Conservation (phyloP, 768 basidiomycete species). For the Rhizopogon salebrosus region DNA sequence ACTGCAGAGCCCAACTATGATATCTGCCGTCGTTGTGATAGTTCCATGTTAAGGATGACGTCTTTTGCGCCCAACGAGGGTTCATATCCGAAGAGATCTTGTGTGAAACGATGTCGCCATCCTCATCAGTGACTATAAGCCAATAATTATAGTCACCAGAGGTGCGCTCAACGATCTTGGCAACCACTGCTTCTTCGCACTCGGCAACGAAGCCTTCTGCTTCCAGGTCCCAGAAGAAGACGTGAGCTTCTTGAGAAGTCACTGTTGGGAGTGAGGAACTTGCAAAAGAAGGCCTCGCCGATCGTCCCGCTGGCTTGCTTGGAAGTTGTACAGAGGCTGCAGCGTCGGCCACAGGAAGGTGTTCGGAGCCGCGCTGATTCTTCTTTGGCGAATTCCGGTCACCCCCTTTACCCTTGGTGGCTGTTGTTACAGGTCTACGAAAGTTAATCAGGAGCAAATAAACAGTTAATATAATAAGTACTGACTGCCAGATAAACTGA, state of each 20-base stretch:
- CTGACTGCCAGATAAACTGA: constrained; percentile 80
- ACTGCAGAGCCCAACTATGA: constrained; percentile 82
- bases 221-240: constrained; percentile 60
- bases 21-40: constrained; percentile 51
- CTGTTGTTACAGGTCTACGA: constrained; percentile 19
- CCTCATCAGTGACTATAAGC: constrained; percentile 48
- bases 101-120: constrained; percentile 54
- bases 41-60: constrained; percentile 86
- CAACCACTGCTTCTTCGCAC: constrained; percentile 48
- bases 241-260: constrained; percentile 42
- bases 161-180: constrained; percentile 45
- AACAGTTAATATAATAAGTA: constrained; percentile 11
- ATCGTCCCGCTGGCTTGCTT: constrained; percentile 9
- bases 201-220: constrained; percentile 38
- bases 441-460: background rate
- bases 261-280: constrained; percentile 20
- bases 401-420: constrained; percentile 12
- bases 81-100: constrained; percentile 65
- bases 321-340: constrained; percentile 5
- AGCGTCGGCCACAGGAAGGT: constrained; percentile 5
- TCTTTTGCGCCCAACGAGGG: constrained; percentile 55
- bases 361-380: constrained; percentile 6
- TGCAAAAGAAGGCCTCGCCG: constrained; percentile 12
- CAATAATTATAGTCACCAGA: constrained; percentile 49
- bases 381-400: constrained; percentile 11